These are phyloP conservation scores for Jimgerdemannia flammicorona DNA, from an alignment of 192 early-diverging fungal genomes.

Conservation along the genomic window DNA sequence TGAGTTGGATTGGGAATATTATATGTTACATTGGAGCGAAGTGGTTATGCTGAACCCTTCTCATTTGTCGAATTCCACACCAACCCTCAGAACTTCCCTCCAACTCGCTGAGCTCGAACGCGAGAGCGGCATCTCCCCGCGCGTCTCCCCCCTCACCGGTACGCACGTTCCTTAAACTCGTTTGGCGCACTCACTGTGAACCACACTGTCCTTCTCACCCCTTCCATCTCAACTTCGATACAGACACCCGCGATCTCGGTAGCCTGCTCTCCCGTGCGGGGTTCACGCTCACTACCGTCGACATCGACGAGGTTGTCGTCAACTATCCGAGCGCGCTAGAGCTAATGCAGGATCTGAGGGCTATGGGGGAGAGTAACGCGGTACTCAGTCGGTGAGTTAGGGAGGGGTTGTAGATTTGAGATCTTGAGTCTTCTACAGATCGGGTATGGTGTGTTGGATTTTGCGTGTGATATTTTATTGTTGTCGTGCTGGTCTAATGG, in stretches of 20 bases:
- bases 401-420: neutral
- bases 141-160: conserved; percentile 88
- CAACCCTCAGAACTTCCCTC: conserved; percentile 63
- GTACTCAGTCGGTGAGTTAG: conserved; percentile 58
- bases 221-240: neutral
- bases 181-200: neutral
- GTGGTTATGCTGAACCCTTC: neutral
- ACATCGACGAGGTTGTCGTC: conserved; percentile 88
- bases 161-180: conserved; percentile 9
- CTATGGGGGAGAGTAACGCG: conserved; percentile 96
- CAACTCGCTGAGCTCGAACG: conserved; percentile 93
- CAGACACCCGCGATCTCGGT: conserved; percentile 72
- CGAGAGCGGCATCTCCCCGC: conserved; percentile 82
- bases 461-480: neutral
- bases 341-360: conserved; percentile 79
- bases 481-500: conserved; percentile 1
- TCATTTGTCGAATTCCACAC: neutral
- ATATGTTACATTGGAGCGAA: neutral
- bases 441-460: neutral
- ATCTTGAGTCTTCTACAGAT: neutral
- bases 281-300: conserved; percentile 88
- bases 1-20: conserved; percentile 12
- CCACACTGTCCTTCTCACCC: no score
- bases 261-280: conserved; percentile 77
- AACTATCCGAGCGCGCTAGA: conserved; percentile 92